These are phyloP conservation scores for Rhytidhysteron rufulum DNA, from an alignment of 2,329 filamentous ascomycete genomes.

Conservation along the genomic window DNA sequence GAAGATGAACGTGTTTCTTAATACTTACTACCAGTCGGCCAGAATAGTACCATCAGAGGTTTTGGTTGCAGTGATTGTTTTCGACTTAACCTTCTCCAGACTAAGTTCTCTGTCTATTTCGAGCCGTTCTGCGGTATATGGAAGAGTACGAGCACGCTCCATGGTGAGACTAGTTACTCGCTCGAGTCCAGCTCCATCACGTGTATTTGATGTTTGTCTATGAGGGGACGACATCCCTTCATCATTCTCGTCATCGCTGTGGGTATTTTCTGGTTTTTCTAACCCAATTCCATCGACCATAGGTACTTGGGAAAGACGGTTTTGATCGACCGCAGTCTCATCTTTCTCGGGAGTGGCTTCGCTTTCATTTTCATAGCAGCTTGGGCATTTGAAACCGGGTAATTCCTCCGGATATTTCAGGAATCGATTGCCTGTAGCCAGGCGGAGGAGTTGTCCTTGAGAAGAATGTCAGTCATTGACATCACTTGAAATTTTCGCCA, in stretches of 20 bases:
- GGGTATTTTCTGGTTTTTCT: neutral
- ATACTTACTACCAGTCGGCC: constrained; percentile 31
- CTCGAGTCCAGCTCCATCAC: constrained; percentile 1
- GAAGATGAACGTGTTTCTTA: too few relatives aligned
- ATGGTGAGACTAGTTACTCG: constrained; percentile 2
- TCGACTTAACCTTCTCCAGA: constrained; percentile 15
- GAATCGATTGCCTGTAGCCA: constrained; percentile 38
- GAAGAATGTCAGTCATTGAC: too few relatives aligned
- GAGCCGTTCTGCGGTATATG: constrained; percentile 30
- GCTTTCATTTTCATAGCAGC: constrained; percentile 3
- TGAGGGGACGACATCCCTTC: constrained; percentile 3
- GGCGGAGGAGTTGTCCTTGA: constrained; percentile 43
- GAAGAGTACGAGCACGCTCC: constrained; percentile 7
- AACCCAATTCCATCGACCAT: too few relatives aligned
- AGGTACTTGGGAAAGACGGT: too few relatives aligned
- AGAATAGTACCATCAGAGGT: constrained; percentile 17
- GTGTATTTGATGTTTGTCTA: too few relatives aligned
- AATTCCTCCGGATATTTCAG: constrained; percentile 45
- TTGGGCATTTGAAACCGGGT: constrained; percentile 15
- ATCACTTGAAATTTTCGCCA: too few relatives aligned
- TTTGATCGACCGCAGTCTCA: too few relatives aligned
- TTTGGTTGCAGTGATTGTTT: constrained; percentile 15
- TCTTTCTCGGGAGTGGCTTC: too few relatives aligned
- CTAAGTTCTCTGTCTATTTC: constrained; percentile 36
- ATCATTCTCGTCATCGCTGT: constrained; percentile 3